Evolutionary conservation across 2,329 filamentous ascomycete genomes (phyloP).

Genomic region (Talaromyces sp.): DNA sequence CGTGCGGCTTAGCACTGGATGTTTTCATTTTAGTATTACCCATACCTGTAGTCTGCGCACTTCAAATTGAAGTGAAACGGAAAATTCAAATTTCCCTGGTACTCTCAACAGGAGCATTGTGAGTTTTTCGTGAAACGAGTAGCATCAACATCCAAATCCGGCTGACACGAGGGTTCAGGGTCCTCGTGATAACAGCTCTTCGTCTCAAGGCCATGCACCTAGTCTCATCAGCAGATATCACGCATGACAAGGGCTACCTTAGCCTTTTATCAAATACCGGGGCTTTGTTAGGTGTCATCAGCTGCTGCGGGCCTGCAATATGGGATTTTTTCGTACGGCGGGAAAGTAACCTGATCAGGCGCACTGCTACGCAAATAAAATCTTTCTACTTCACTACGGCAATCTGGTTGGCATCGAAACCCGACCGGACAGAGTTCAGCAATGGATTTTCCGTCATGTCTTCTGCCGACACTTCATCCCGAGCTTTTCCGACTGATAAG

Average conservation of each 20-base stretch:
- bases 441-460: too few relatives aligned
- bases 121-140: neutral
- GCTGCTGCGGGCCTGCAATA: neutral
- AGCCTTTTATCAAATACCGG: slow-evolving; percentile 2
- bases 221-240: neutral
- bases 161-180: neutral
- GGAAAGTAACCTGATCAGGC: neutral
- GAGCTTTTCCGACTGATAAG: too few relatives aligned
- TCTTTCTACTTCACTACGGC: neutral
- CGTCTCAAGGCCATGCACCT: neutral
- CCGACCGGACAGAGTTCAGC: neutral
- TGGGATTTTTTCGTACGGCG: neutral
- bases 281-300: neutral
- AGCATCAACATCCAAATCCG: neutral
- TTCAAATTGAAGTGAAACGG: neutral
- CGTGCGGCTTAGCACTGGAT: neutral
- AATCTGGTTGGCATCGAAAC: neutral
- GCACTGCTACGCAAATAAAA: neutral
- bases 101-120: neutral
- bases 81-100: neutral
- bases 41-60: neutral
- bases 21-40: neutral
- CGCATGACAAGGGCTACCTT: neutral
- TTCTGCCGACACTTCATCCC: too few relatives aligned
- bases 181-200: neutral